Base-by-base conservation (phyloP, 176 grass and related monocot genomes). In the Paspalum vaginatum region DNA sequence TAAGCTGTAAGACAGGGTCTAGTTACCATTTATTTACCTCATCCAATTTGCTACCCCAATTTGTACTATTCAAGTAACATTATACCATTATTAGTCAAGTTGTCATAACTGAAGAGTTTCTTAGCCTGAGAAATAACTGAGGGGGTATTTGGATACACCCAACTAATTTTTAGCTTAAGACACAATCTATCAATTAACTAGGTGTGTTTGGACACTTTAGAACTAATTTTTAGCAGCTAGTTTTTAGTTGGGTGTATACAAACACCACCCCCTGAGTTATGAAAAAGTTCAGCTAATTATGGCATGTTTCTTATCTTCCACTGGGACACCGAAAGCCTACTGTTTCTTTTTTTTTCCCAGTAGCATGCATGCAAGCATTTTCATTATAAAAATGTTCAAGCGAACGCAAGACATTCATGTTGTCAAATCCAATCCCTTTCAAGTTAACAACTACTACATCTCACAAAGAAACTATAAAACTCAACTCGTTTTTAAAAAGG, bases 361-460 rank as follows among this genome's bases (percentile, higher is more conserved):
- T 56, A 56, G 17, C 2, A 40, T 17, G 5, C 39, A 9, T 32
- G 7, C 9, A 14, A 15, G 41, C 65, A 85, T 58, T 65, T 57
- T 7, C 24, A 86, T 54, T 20, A 39, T 17, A 52, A 46, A 44
- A 73, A 18, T 32, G 10, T 9, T 24, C 11, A 60, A 65, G 17
- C 65, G 24, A 42, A 72, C n/a, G 7, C 56, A 65, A 25, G 37
- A 4, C 24, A 47, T 18, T 55, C 61, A 11, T 55, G 14, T 13
- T 47, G 11, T 68, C 68, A 56, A 57, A 21, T 65, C 37, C 24
- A 53, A 43, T 56, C 48, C 64, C 13, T 38, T 79, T 64, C 51
- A 25, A 77, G 32, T 11, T 75, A 70, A 76, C 72, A 57, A 25
- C 51, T 11, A 25, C 51, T 11, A 37, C 55, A 37, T 1, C 11